Evolutionary conservation across 2,329 filamentous ascomycete species (phyloP).

Genomic region (Ceratocystis ficicola): DNA sequence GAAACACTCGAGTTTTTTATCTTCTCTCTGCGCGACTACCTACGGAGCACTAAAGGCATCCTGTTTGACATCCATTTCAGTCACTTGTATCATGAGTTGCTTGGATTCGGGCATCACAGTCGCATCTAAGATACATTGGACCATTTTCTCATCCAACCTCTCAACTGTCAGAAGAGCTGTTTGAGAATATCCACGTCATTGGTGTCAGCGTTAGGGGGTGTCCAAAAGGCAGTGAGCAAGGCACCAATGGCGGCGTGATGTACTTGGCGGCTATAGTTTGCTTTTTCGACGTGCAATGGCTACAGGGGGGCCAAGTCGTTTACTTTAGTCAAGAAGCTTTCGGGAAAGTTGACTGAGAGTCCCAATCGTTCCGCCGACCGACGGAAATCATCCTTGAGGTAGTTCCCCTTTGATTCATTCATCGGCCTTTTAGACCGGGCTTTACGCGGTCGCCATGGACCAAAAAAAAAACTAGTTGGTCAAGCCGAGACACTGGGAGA

Average conservation of each 20-base stretch:
- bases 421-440: slow-evolving; percentile 24
- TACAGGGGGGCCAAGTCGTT: slow-evolving; percentile 48
- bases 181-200: slow-evolving; percentile 42
- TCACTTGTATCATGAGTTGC: slow-evolving; percentile 41
- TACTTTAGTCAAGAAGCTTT: slow-evolving; percentile 34
- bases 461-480: too few relatives aligned
- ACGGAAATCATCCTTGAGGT: slow-evolving; percentile 36
- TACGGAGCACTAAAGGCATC: slow-evolving; percentile 70
- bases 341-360: slow-evolving; percentile 30
- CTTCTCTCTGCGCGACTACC: slow-evolving; percentile 52
- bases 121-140: slow-evolving; percentile 43
- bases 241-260: slow-evolving; percentile 44
- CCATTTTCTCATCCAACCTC: slow-evolving; percentile 35
- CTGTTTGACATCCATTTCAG: slow-evolving; percentile 46
- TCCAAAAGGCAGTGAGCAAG: slow-evolving; percentile 52
- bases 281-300: slow-evolving; percentile 54
- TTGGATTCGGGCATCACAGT: slow-evolving; percentile 37
- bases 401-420: slow-evolving; percentile 52
- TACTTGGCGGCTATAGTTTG: slow-evolving; percentile 36
- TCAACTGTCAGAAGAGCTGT: slow-evolving; percentile 29
- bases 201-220: slow-evolving; percentile 45
- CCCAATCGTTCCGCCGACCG: slow-evolving; percentile 33
- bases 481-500: too few relatives aligned
- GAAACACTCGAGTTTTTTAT: slow-evolving; percentile 41
- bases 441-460: too few relatives aligned